Evolutionary conservation across 208 protist species (phyloP).

Genomic region (Crithidia sp.): DNA sequence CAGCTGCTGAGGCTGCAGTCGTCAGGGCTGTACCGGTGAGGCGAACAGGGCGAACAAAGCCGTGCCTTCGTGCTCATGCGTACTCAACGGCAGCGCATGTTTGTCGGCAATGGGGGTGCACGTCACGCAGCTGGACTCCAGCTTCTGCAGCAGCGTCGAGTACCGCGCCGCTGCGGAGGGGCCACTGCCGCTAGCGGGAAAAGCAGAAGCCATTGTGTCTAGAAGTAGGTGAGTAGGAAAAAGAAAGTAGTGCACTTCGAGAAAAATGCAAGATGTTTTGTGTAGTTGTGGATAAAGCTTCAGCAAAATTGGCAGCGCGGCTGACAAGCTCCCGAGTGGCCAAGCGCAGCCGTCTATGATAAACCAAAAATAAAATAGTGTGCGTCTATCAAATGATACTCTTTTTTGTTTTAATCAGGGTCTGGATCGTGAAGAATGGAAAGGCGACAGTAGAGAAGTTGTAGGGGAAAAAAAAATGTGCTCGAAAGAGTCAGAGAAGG

Average conservation of each 20-base stretch:
- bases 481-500: background rate
- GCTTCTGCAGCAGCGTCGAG: constrained; percentile 5
- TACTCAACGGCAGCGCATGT: background rate
- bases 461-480: too few relatives aligned
- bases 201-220: background rate
- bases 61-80: background rate
- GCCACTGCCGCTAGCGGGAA: background rate
- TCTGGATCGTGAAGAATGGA: background rate
- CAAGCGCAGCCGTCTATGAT: too few relatives aligned
- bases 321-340: too few relatives aligned
- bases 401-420: background rate
- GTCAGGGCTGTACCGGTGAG: too few relatives aligned
- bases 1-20: too few relatives aligned
- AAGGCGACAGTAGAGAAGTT: background rate
- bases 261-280: background rate
- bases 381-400: background rate
- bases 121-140: constrained; percentile 5
- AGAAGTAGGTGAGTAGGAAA: background rate
- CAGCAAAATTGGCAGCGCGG: too few relatives aligned
- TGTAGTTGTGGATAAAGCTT: too few relatives aligned
- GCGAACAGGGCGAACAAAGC: background rate
- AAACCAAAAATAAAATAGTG: too few relatives aligned
- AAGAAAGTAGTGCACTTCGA: background rate
- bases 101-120: background rate
- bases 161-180: background rate